phyloP scores from a whole-genome alignment of 192 early-diverging fungal species.

The Coemansia sp. region DNA sequence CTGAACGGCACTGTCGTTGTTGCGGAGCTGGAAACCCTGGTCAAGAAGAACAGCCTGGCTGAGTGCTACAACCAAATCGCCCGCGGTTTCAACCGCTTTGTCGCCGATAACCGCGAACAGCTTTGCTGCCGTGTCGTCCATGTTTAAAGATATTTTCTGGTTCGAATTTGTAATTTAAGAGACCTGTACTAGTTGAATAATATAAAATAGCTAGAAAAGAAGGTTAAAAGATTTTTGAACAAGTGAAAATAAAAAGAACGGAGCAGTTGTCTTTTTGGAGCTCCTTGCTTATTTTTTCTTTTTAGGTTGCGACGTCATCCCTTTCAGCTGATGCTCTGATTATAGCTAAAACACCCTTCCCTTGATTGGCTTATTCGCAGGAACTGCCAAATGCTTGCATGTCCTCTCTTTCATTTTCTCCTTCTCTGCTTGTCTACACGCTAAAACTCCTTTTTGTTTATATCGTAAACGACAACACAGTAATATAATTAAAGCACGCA shows the following conservation, averaged over 20 bases:
- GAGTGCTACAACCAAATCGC: constrained; percentile 37
- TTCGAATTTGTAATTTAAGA: too few species aligned
- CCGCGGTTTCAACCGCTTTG: constrained; percentile 16
- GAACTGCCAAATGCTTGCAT: too few species aligned
- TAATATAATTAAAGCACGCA: too few species aligned
- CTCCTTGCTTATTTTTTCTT: neutral
- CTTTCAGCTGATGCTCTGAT: neutral
- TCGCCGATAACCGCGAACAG: constrained; percentile 19
- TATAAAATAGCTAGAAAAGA: neutral
- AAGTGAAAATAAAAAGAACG: constrained; percentile 3
- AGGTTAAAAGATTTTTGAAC: neutral
- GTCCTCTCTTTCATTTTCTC: too few species aligned
- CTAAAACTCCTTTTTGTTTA: too few species aligned
- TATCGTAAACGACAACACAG: too few species aligned
- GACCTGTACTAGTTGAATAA: neutral
- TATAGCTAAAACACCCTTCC: too few species aligned
- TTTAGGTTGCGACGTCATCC: neutral
- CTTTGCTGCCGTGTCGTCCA: constrained; percentile 2
- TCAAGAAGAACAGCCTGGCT: constrained; percentile 29
- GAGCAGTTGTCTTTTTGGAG: neutral
- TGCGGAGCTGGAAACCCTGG: constrained; percentile 18
- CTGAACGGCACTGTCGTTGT: neutral
- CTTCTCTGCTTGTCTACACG: too few species aligned
- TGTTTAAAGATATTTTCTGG: neutral
- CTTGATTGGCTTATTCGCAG: too few species aligned